Base-by-base conservation (phyloP, 2,329 filamentous ascomycete species). In the Neonectria ditissima region DNA sequence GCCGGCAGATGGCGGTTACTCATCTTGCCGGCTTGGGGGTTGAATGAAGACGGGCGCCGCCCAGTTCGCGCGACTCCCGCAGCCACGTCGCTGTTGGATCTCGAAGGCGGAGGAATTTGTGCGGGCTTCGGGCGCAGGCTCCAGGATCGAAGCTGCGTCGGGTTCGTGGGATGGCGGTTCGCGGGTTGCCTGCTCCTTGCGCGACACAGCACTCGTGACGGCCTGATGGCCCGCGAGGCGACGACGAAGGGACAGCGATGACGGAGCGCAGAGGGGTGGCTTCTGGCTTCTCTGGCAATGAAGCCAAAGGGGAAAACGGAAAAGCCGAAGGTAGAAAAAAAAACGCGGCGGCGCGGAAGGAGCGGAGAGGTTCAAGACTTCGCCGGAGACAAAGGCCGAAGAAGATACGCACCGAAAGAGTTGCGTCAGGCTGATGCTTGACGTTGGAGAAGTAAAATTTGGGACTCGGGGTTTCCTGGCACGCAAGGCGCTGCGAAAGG, bases 1-100 rank as follows among this genome's bases (percentile, higher is more conserved):
- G 89, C 89, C 88, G 89, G 88, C 89, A 91, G 88, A 90, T 91
- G 89, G 86, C 84, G 86, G 81, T 84, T 84, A 83, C 89, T 91
- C 90, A 93, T 93, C 89, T 86, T 92, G 87, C 87, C 89, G 88
- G 87, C 86, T 81, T 87, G 85, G 86, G 86, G 71, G 69, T 73
- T 67, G 74, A 71, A 68, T 69, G 69, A 70, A 70, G 68, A 71
- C 71, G 75, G 74, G 74, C 65, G 76, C 70, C 76, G 77, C 72
- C 72, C 74, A 75, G 67, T 61, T 74, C 65, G 68, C 69, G 76
- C 76, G 77, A 78, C 77, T 69, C 73, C 72, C 73, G 70, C 72
- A 73, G 60, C 62, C 62, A 63, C 58, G 63, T 66, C 48, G 59
- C 48, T 60, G 64, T 52, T 65, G 70, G 44, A 55, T 60, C 67